Evolutionary conservation across 192 early-diverging fungal genomes (phyloP).

Genomic region (Funneliformis geosporum): DNA sequence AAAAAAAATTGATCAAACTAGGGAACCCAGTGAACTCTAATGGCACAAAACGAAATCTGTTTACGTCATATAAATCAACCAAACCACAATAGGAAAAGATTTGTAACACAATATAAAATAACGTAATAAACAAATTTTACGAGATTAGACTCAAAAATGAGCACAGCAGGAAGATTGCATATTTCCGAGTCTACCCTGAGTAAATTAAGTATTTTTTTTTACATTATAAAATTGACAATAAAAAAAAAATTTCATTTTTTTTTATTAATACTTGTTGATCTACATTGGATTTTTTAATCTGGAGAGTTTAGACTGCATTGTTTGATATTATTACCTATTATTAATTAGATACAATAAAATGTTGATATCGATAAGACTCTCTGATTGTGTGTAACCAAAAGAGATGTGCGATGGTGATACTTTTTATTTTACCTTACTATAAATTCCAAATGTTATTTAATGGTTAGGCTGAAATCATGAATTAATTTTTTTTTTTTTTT

Average conservation of each 20-base stretch:
- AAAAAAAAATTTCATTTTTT: background rate
- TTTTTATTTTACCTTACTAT: background rate
- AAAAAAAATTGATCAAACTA: constrained; percentile 27
- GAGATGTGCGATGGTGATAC: background rate
- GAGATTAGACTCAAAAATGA: background rate
- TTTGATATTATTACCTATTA: background rate
- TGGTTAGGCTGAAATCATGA: background rate
- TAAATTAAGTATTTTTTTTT: background rate
- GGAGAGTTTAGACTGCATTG: background rate
- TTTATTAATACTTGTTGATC: background rate
- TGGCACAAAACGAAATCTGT: constrained; percentile 8
- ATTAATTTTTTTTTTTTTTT: background rate
- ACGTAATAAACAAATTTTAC: background rate
- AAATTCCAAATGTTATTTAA: background rate
- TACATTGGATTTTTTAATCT: background rate
- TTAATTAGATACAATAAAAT: background rate
- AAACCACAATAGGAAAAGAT: constrained; percentile 6
- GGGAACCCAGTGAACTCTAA: constrained; percentile 18
- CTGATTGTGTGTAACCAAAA: background rate
- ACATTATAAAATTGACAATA: background rate
- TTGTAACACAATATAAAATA: constrained; percentile 1
- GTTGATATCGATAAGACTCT: background rate
- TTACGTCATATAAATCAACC: constrained; percentile 6
- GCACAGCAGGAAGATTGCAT: background rate
- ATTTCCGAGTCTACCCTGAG: background rate